Percentiles rank a stretch among this genome's conserved stretches.
Evolutionary conservation across 495 filamentous ascomycete genomes (phyloP).

Genomic region (Neurospora sp.): DNA sequence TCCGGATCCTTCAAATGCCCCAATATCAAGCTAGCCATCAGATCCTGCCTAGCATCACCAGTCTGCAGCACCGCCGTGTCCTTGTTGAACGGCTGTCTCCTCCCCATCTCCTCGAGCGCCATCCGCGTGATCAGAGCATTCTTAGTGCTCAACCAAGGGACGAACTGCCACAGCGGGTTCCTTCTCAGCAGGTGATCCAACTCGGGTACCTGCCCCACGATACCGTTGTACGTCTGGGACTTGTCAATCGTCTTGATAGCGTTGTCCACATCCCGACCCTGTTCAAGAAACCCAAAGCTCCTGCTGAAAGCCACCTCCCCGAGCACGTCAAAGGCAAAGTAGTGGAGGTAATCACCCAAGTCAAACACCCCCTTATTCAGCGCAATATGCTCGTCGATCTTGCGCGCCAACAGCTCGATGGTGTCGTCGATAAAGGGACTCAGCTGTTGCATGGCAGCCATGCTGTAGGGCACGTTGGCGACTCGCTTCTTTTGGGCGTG

Average conservation of each 20-base stretch:
- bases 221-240: conserved; percentile 44
- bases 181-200: conserved; percentile 36
- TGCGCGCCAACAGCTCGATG: conserved; percentile 29
- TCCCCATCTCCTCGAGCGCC: conserved; percentile 37
- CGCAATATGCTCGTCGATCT: conserved; percentile 27
- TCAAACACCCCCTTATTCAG: conserved; percentile 22
- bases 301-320: conserved; percentile 54
- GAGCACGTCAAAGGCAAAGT: conserved; percentile 49
- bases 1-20: conserved; percentile 37
- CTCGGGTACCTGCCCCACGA: conserved; percentile 42
- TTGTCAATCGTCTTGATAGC: conserved; percentile 44
- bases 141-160: conserved; percentile 36
- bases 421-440: conserved; percentile 38
- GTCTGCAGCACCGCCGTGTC: conserved; percentile 29
- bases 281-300: conserved; percentile 53
- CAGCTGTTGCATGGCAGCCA: conserved; percentile 44
- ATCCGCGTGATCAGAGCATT: conserved; percentile 42
- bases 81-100: conserved; percentile 35
- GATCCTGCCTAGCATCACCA: conserved; percentile 30
- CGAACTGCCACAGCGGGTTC: conserved; percentile 37
- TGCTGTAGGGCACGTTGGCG: conserved; percentile 43
- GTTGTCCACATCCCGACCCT: conserved; percentile 46
- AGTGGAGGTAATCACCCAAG: conserved; percentile 42
- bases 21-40: conserved; percentile 37
- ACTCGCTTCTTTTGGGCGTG: conserved; percentile 48